Base-by-base conservation (phyloP, 352 stramenopile species). In the Phytophthora foliorum region DNA sequence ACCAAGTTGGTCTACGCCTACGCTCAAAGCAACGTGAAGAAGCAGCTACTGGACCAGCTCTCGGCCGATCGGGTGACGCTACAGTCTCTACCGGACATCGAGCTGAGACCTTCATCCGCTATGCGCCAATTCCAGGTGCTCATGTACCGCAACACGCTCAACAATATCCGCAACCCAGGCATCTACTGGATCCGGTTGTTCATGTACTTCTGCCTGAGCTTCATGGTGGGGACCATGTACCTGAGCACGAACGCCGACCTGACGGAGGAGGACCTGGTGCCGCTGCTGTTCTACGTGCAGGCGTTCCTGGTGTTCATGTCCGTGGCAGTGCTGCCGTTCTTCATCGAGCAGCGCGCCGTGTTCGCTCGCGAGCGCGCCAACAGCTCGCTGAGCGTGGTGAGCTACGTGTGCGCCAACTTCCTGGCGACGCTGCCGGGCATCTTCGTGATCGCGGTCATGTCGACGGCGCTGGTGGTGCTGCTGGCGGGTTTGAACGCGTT, bases 241-340 rank as follows among this genome's bases (percentile, higher is more conserved):
- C 41, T 92, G n/a, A 77, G 58, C 16, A 84, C 75, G 3, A 86
- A 88, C 67, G 61, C 78, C 9, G 55, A 78, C 14, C 17, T 88
- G 52, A 70, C 61, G 3, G 67, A 84, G 8, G 63, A 83, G 8
- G 80, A 88, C 42, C 49, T 80, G 22, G 67, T 86, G 11, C 71
- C 78, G 32, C 31, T 97, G 52, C 60, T 97, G 7, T 98, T 96
- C 64, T 97, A 92, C 80, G 78, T 94, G 29, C 83, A 92, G 25
- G 87, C 89, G 10, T 97, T 97, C 66, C 79, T 97, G 38, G 84
- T 94, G 42, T 96, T 95, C 71, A 97, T 97, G 92, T 91, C 79
- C 52, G 82, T 97, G 36, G 89, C 90, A 3, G 86, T 92, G 4
- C 69, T 98, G 17, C 90, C 92, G 3, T 95, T 95, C 71, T 90